Base-by-base conservation (phyloP, 2,329 filamentous ascomycete species). In the Exophiala bonariae region DNA sequence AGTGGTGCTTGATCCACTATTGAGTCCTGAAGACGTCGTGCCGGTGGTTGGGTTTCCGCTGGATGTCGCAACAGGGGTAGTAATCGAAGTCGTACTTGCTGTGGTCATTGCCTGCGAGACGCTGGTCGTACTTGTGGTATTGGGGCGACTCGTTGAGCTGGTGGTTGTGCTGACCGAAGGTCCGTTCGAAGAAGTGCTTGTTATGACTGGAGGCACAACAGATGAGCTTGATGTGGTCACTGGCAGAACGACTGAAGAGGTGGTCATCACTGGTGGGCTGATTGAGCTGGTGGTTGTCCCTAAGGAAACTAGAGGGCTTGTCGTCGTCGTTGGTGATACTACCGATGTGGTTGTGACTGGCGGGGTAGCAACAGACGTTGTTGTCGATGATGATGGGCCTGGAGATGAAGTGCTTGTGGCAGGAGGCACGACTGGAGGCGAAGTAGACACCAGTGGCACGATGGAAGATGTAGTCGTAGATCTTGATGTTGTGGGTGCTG, bases 1-100 rank as follows among this genome's bases (percentile, higher is more conserved):
- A 19, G 42, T 43, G 46, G 42, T 46, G 42, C 49, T 49, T 49
- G 41, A 23, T 41, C 19, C 44, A 47, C 41, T 37, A 18, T 40
- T 28, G n/a, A 23, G 31, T 42, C 26, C 39, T 9, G 39, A 33
- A 17, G 39, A 32, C 17, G n/a, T 31, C n/a, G 42, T 30, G 18
- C 16, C 34, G 10, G 43, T 31, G 22, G 43, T 32, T 26, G 23
- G 23, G 11, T 26, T 26, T 26, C 6, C 11, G 23, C 6, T 26
- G 6, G 23, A 6, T 11, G 23, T 26, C 23, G 23, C 11, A 26
- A 11, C 23, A 26, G 23, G 23, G 20, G 13, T 19, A 33, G 28
- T 33, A 20, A 14, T 18, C 22, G 32, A 10, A 8, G 37, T 26
- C n/a, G 48, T 43, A 40, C 36, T 26, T 26, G 23, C 23, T 26